Percentiles rank a stretch among this genome's conserved stretches.
phyloP scores from a whole-genome alignment of 2,329 filamentous ascomycete species.

The Hypoxylon sp. region DNA sequence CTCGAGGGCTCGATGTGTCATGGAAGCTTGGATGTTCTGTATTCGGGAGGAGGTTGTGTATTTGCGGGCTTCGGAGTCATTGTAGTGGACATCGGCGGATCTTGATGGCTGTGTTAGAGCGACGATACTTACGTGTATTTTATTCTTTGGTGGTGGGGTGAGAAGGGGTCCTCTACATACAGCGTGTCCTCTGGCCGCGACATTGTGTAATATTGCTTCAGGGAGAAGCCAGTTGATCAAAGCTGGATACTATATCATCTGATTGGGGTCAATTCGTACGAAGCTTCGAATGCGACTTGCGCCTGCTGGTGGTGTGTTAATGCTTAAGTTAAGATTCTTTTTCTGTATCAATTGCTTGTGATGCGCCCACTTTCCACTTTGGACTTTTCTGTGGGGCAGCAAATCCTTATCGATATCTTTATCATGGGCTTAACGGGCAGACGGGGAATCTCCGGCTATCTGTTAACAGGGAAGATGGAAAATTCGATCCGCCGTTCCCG shows the following conservation, averaged over 20 bases:
- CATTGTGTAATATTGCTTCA: conserved; percentile 68
- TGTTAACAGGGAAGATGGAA: conserved; percentile 3
- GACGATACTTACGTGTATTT: no score
- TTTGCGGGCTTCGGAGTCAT: conserved; percentile 94
- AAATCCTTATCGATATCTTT: conserved; percentile 39
- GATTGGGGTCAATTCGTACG: no score
- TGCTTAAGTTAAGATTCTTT: no score
- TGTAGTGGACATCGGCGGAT: conserved; percentile 96
- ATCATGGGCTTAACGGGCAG: no score
- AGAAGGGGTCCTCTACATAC: conserved; percentile 62
- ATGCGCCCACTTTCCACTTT: conserved; percentile 26
- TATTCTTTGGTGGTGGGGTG: conserved; percentile 33
- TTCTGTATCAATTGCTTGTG: conserved; percentile 29
- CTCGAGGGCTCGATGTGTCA: conserved; percentile 93
- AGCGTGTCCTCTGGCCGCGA: conserved; percentile 96
- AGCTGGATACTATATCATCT: no score
- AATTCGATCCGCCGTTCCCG: conserved; percentile 35
- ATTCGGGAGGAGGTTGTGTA: conserved; percentile 98
- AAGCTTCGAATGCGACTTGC: neutral
- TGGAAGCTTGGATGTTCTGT: conserved; percentile 91
- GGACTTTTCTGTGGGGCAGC: conserved; percentile 48
- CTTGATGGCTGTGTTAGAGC: conserved; percentile 60
- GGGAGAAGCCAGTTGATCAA: neutral
- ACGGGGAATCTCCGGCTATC: conserved; percentile 38
- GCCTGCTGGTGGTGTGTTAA: neutral